Evolutionary conservation across 2,329 filamentous ascomycete genomes (phyloP).

Genomic region (Phialophora verrucosa): DNA sequence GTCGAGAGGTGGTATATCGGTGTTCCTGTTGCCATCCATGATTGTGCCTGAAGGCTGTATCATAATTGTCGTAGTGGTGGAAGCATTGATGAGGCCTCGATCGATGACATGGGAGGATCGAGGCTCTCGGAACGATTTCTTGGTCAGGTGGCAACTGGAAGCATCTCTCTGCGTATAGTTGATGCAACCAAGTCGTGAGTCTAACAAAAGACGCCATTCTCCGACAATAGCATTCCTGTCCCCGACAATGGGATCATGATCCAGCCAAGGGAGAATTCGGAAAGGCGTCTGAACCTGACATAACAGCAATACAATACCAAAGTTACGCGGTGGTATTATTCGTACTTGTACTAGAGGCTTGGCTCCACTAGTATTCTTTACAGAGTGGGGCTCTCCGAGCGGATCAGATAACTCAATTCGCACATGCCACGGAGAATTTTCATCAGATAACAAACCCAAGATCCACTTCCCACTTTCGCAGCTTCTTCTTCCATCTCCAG

Average conservation of each 20-base stretch:
- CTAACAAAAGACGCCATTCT: neutral
- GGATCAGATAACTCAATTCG: neutral
- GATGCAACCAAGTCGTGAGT: no score
- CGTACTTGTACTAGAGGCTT: no score
- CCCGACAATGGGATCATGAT: neutral
- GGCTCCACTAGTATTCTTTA: no score
- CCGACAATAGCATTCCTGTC: neutral
- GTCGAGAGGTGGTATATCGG: conserved; percentile 9
- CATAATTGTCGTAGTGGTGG: neutral
- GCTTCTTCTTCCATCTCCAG: no score
- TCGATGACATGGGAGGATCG: neutral
- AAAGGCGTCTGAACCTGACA: no score
- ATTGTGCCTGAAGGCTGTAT: neutral
- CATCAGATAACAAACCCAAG: neutral
- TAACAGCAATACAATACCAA: neutral
- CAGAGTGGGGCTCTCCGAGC: no score
- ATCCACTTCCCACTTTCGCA: neutral
- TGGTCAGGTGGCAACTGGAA: no score
- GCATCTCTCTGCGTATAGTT: no score
- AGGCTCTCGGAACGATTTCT: neutral
- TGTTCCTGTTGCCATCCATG: neutral
- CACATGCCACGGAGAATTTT: neutral
- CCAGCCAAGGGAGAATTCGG: neutral
- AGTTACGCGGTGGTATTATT: neutral
- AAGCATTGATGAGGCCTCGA: neutral